phyloP scores from a whole-genome alignment of 78 protist species.

The Dictyostelium intermedium region DNA sequence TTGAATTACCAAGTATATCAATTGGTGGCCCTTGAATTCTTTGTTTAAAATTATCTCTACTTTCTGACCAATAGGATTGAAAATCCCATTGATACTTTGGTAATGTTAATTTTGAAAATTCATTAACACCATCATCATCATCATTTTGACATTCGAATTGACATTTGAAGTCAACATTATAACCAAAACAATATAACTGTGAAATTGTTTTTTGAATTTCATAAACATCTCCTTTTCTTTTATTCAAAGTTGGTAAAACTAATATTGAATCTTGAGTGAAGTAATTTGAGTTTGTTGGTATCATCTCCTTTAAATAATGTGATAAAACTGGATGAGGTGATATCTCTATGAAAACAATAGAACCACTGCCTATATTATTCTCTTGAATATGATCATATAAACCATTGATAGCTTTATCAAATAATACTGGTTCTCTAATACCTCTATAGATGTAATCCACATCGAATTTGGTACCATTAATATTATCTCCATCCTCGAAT shows the following conservation, averaged over 20 bases:
- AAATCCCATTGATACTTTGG: neutral
- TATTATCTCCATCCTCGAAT: no score
- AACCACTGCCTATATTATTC: neutral
- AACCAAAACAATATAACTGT: neutral
- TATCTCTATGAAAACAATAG: constrained; percentile 3
- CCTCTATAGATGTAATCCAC: no score
- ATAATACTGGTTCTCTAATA: constrained; percentile 8
- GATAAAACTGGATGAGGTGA: constrained; percentile 29
- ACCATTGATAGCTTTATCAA: neutral
- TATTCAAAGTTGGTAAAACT: constrained; percentile 13
- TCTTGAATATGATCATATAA: neutral
- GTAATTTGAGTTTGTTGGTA: neutral
- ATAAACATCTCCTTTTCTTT: neutral
- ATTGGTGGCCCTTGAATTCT: constrained; percentile 15
- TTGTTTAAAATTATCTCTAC: neutral
- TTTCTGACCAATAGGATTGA: neutral
- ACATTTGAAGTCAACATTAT: neutral
- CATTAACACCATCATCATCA: neutral
- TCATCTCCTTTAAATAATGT: neutral
- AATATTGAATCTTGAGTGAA: neutral
- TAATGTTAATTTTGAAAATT: neutral
- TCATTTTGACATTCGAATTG: neutral
- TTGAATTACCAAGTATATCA: neutral
- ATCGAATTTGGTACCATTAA: no score
- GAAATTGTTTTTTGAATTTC: neutral